Evolutionary conservation across 2,329 filamentous ascomycete genomes (phyloP).

Genomic region (Fusarium pseudonygamai): DNA sequence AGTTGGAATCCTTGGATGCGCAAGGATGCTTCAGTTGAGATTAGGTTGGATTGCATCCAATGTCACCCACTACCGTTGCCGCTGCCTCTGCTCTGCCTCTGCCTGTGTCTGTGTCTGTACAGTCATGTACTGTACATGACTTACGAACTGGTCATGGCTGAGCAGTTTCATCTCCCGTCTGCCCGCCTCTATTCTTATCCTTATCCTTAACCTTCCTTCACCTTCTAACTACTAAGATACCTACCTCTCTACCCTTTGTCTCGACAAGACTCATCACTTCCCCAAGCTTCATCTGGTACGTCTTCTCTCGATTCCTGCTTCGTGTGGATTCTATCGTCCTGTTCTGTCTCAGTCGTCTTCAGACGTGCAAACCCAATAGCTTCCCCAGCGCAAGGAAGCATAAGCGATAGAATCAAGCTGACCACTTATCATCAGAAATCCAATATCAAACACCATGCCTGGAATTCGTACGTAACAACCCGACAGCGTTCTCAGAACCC

Average conservation of each 20-base stretch:
- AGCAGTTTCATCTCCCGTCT: slow-evolving; percentile 26
- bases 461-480: slow-evolving; percentile 60
- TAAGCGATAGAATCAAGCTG: slow-evolving; percentile 16
- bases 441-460: slow-evolving; percentile 54
- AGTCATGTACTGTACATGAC: slow-evolving; percentile 2
- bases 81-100: not conserved
- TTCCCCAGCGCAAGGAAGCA: not conserved
- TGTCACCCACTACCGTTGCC: slow-evolving; percentile 21
- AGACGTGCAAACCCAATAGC: not conserved
- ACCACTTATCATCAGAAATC: slow-evolving; percentile 14
- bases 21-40: slow-evolving; percentile 34
- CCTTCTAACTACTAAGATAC: not conserved
- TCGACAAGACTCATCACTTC: not conserved
- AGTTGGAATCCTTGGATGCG: slow-evolving; percentile 15
- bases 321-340: not conserved
- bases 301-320: not conserved
- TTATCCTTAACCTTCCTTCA: slow-evolving; percentile 1
- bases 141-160: slow-evolving; percentile 20
- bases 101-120: not conserved
- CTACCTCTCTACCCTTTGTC: not conserved
- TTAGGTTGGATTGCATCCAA: slow-evolving; percentile 28
- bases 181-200: slow-evolving; percentile 12
- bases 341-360: not conserved
- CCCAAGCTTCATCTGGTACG: slow-evolving; percentile 19
- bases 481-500: not conserved